These are phyloP conservation scores for Scutellaria barbata DNA, from an alignment of 257 asterid species.

Conservation along the genomic window DNA sequence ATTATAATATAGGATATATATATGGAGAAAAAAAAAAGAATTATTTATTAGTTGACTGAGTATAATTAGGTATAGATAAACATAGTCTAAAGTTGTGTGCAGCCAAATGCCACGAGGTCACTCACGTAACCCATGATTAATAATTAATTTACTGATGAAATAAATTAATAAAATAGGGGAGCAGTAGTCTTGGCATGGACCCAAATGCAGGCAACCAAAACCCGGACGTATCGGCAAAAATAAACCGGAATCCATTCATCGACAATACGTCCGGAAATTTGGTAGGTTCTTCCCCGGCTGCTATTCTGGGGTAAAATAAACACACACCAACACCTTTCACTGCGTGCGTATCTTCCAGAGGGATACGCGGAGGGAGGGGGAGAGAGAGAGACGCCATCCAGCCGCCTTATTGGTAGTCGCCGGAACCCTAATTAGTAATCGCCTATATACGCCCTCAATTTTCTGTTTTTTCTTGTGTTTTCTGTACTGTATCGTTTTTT, in stretches of 20 bases:
- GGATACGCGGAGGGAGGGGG: neutral
- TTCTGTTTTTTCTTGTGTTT: neutral
- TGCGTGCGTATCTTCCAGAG: slow-evolving; percentile 30
- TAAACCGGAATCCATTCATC: slow-evolving; percentile 45
- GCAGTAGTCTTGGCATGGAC: slow-evolving; percentile 15
- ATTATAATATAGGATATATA: too few species aligned
- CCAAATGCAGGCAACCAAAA: slow-evolving; percentile 36
- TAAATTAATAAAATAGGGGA: too few species aligned
- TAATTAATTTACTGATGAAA: neutral
- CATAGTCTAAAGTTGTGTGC: too few species aligned
- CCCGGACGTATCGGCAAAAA: slow-evolving; percentile 49
- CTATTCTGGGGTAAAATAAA: slow-evolving; percentile 34
- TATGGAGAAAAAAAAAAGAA: too few species aligned
- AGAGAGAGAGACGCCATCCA: slow-evolving; percentile 17
- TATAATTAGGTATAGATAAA: too few species aligned
- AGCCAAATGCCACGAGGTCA: too few species aligned
- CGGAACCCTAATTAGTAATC: slow-evolving; percentile 25
- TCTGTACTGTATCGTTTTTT: neutral
- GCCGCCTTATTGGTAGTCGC: neutral
- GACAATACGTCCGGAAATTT: slow-evolving; percentile 52
- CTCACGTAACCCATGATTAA: too few species aligned
- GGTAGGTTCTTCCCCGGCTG: slow-evolving; percentile 44
- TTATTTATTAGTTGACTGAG: too few species aligned
- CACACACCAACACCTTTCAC: slow-evolving; percentile 34
- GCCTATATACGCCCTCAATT: neutral